Evolutionary conservation across 306 rosid genomes (phyloP).

Genomic region (Oxytropis ochrocephala): DNA sequence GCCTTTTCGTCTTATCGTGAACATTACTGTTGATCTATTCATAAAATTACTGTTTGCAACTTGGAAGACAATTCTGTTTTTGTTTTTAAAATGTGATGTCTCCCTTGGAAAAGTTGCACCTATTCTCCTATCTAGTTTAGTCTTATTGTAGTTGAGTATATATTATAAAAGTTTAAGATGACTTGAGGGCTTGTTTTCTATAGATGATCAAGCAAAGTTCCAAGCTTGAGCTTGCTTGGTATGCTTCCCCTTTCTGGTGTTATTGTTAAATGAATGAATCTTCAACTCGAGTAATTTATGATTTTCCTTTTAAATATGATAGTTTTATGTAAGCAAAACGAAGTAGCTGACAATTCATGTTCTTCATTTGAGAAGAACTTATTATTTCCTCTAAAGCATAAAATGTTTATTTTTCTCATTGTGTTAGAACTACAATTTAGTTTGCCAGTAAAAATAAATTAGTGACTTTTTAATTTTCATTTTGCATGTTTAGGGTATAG

Average conservation of each 20-base stretch:
- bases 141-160: neutral
- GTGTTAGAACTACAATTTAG: neutral
- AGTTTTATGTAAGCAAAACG: neutral
- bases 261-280: neutral
- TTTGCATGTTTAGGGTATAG: neutral
- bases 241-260: neutral
- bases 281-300: neutral
- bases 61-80: neutral
- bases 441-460: neutral
- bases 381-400: neutral
- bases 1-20: neutral
- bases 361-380: neutral
- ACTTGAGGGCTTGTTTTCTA: neutral
- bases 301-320: conserved; percentile 2
- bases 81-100: neutral
- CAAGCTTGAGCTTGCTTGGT: conserved; percentile 3
- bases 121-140: neutral
- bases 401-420: neutral
- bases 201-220: neutral
- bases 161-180: neutral
- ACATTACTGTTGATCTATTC: conserved; percentile 1
- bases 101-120: neutral
- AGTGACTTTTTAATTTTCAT: neutral
- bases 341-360: neutral
- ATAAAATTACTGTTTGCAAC: conserved; percentile 1